Base-by-base conservation (phyloP, 768 basidiomycete species). In the Tulasnella sp. region DNA sequence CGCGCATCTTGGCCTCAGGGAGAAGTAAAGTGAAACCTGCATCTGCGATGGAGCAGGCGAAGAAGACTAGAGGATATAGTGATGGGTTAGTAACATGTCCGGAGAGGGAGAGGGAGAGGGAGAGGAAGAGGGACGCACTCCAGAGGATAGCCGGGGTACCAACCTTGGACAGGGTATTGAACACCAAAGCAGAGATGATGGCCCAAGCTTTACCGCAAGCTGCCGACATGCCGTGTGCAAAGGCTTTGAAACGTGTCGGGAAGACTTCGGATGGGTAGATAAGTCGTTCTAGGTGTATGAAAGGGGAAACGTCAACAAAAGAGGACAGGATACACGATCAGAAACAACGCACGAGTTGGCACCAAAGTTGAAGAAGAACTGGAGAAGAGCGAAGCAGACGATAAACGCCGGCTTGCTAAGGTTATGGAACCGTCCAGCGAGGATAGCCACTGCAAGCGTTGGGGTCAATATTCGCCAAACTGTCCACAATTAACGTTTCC, bases 281-380 rank as follows among this genome's bases (percentile, higher is more conserved):
- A 94, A 0, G 42, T 42, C 42, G 42, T 42, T 17, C 42, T 42
- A 8, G 81, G 81, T 34, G 77, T 82, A 17, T 90, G 91, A 70
- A 85, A 90, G 79, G 91, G 52, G 93, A 92, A 79, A 88, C 85
- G 78, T 89, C 83, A 9, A n/a, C n/a, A n/a, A n/a, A n/a, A n/a
- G n/a, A 94, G 86, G 29, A 94, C 91, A 79, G 91, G 89, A 79
- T 89, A n/a, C 2, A 25, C 25, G 17, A 39, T 6, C 34, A 34
- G n/a, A n/a, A 9, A 12, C 12, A 12, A 82, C 88, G 78, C 80
- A 89, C 86, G 88, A 84, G 80, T 92, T 92, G 3, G 91, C 90
- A 25, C 92, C 91, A 79, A 92, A 93, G 84, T 93, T 92, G 86
- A 92, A 92, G 86, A 92, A 91, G 85, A 91, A 91, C 82, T 92